Evolutionary conservation across 163 green algal species (phyloP).

Genomic region (Coccomyxa subellipsoidea): DNA sequence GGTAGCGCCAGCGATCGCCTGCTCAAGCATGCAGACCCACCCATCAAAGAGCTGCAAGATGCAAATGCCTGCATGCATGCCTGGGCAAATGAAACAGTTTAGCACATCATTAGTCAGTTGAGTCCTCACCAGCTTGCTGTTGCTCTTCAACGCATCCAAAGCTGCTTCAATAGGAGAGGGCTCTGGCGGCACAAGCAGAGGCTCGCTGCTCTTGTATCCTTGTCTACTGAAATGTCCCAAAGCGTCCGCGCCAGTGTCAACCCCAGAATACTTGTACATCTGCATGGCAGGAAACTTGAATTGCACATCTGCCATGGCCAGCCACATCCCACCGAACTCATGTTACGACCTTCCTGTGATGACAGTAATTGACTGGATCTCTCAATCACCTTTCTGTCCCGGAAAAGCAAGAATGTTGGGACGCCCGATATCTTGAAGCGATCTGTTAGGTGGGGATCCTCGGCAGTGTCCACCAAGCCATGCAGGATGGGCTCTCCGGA

Average conservation of each 20-base stretch:
- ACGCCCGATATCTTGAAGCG: not conserved
- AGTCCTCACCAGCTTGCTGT: not conserved
- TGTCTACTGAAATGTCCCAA: not conserved
- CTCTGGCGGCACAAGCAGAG: not conserved
- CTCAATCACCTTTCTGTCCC: not conserved
- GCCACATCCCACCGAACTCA: too few relatives aligned
- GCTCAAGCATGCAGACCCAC: not conserved
- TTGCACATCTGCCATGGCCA: too few relatives aligned
- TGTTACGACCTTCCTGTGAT: too few relatives aligned
- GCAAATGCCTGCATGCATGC: not conserved
- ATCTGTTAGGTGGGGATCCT: not conserved
- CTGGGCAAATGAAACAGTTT: not conserved
- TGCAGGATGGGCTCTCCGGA: not conserved
- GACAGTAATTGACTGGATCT: not conserved
- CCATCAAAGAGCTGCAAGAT: not conserved
- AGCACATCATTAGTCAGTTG: not conserved
- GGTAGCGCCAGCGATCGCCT: not conserved
- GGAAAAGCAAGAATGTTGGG: not conserved
- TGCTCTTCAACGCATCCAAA: not conserved
- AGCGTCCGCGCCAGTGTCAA: not conserved
- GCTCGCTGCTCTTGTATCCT: not conserved
- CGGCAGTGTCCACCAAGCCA: not conserved
- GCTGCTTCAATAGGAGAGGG: not conserved
- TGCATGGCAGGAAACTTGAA: too few relatives aligned
- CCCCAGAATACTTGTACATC: slow-evolving; percentile 2